Percentiles rank a stretch among this genome's conserved stretches.
Evolutionary conservation across 1,284 basidiomycete genomes (phyloP).

Genomic region (Leccinum fallax): DNA sequence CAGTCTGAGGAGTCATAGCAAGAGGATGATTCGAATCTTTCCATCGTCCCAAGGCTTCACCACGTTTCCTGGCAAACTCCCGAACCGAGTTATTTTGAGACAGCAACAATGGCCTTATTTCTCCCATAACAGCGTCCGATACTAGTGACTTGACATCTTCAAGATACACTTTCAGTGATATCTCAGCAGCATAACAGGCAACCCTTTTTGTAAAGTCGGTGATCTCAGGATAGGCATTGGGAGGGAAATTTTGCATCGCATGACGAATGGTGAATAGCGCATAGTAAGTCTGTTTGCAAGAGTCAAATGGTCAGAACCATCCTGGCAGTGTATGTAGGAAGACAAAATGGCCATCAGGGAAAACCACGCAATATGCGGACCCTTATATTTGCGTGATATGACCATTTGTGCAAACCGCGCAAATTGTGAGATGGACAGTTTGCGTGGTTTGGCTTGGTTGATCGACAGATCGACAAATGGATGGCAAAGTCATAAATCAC

Average conservation of each 20-base stretch:
- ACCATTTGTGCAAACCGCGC: no score
- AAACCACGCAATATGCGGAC: no score
- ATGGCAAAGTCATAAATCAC: no score
- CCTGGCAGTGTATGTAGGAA: no score
- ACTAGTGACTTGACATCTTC: background rate
- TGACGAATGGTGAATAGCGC: background rate
- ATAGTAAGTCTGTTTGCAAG: background rate
- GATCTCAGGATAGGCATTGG: background rate
- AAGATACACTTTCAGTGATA: background rate
- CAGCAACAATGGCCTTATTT: background rate
- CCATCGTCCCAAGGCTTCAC: background rate
- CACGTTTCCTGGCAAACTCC: background rate
- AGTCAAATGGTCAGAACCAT: no score
- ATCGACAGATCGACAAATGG: no score
- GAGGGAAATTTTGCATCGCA: background rate
- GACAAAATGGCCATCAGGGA: no score
- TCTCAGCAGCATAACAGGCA: background rate
- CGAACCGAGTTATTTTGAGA: background rate
- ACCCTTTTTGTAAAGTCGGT: background rate
- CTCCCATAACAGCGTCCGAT: background rate
- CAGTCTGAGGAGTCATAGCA: background rate
- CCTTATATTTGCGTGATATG: no score
- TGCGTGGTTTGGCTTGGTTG: no score
- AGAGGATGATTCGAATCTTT: background rate
- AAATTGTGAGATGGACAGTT: no score